Conservation (phyloP, 345 rosid genomes). For the Murraya koenigii region DNA sequence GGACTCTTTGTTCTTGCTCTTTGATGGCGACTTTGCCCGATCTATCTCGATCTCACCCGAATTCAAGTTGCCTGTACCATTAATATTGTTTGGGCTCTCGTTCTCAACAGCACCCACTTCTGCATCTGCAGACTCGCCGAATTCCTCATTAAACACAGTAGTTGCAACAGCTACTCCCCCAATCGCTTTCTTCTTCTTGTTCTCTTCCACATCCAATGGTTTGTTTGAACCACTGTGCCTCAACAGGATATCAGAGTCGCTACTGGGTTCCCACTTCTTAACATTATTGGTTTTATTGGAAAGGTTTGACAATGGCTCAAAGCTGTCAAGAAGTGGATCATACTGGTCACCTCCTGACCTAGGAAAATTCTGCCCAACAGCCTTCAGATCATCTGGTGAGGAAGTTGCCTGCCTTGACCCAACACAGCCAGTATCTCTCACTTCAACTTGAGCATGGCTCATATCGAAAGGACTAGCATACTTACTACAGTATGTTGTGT, state of each 20-base stretch:
- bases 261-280: constrained; percentile 41
- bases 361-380: constrained; percentile 27
- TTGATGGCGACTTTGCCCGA: constrained; percentile 48
- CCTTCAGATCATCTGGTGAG: constrained; percentile 41
- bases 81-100: constrained; percentile 43
- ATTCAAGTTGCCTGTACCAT: constrained; percentile 27
- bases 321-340: constrained; percentile 86
- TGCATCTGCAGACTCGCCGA: constrained; percentile 67
- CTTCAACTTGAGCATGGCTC: constrained; percentile 33
- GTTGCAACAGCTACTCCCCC: constrained; percentile 34
- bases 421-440: constrained; percentile 24
- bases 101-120: constrained; percentile 63
- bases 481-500: constrained; percentile 15
- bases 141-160: constrained; percentile 52
- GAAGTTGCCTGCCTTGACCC: constrained; percentile 43
- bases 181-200: constrained; percentile 38
- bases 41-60: constrained; percentile 52
- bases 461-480: constrained; percentile 24
- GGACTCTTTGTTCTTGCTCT: constrained; percentile 59
- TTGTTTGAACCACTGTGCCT: constrained; percentile 45
- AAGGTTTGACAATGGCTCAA: constrained; percentile 56
- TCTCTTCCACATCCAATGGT: constrained; percentile 59
- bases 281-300: constrained; percentile 33
- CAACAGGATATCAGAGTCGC: constrained; percentile 36
- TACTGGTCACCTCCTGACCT: constrained; percentile 54